Percentiles rank a stretch among this genome's conserved stretches.
Evolutionary conservation across 2,329 filamentous ascomycete species (phyloP).

Genomic region (Thyridium curvatum): DNA sequence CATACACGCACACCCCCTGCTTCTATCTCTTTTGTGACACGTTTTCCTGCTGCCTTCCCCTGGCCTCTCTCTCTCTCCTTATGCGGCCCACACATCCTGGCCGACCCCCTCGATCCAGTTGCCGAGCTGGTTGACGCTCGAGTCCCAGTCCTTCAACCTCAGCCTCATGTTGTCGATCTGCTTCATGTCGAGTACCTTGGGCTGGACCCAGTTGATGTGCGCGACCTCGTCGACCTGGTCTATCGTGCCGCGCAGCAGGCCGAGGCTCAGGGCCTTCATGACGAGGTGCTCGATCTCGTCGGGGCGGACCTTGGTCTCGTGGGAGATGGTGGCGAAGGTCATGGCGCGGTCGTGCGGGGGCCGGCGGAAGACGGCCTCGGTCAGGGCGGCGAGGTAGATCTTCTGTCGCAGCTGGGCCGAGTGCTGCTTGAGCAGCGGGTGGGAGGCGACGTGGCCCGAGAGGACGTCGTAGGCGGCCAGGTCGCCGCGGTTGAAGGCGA

Average conservation of each 20-base stretch:
- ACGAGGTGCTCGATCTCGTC: conserved; percentile 96
- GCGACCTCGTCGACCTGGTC: conserved; percentile 94
- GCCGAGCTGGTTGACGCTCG: conserved; percentile 89
- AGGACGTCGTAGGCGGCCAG: conserved; percentile 80
- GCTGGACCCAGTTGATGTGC: conserved; percentile 97
- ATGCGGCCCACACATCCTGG: conserved; percentile 93
- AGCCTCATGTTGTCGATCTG: conserved; percentile 91
- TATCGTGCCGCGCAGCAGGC: conserved; percentile 83
- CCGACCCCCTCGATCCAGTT: conserved; percentile 95
- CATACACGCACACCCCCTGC: neutral
- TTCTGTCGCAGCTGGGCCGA: conserved; percentile 87
- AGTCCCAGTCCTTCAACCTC: conserved; percentile 88
- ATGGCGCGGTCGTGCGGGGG: conserved; percentile 94
- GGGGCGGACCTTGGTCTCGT: conserved; percentile 85
- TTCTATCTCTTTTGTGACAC: neutral
- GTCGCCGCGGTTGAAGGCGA: conserved; percentile 96
- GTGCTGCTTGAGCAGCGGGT: conserved; percentile 73
- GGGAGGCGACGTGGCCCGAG: conserved; percentile 72
- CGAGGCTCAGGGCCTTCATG: conserved; percentile 97
- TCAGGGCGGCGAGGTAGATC: conserved; percentile 93
- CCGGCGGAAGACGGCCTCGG: conserved; percentile 91
- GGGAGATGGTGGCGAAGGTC: conserved; percentile 80
- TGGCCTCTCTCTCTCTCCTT: no score
- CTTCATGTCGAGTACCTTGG: conserved; percentile 91
- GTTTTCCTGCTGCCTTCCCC: neutral